phyloP scores from a whole-genome alignment of 129 eudicot genomes.

The Calendula officinalis region DNA sequence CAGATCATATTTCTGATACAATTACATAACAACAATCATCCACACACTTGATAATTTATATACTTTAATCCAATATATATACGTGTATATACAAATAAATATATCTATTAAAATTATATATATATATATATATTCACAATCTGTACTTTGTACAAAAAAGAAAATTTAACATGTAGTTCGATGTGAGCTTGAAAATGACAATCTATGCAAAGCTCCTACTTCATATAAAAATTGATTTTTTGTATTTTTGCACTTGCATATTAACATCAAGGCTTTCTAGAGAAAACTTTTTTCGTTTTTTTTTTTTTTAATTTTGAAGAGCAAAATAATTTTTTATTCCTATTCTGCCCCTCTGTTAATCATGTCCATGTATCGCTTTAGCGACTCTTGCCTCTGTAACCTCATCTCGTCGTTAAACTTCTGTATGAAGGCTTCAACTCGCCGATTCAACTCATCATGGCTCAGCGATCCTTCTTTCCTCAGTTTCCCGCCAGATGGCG shows the following conservation, averaged over 20 bases:
- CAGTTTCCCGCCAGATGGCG: slow-evolving; percentile 39
- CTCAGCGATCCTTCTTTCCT: slow-evolving; percentile 67
- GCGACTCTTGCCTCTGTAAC: slow-evolving; percentile 75
- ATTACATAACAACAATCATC: not conserved
- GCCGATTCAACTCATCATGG: slow-evolving; percentile 82
- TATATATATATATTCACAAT: slow-evolving; percentile 4
- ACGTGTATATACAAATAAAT: not conserved
- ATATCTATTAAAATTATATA: not conserved
- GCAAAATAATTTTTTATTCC: not conserved
- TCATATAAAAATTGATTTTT: not conserved
- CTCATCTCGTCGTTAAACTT: slow-evolving; percentile 87
- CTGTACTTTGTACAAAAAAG: slow-evolving; percentile 9
- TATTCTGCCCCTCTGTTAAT: slow-evolving; percentile 53
- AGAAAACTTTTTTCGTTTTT: not conserved
- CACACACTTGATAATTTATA: not conserved
- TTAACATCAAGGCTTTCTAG: slow-evolving; percentile 14
- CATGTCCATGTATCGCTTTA: slow-evolving; percentile 61
- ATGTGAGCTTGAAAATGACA: slow-evolving; percentile 18
- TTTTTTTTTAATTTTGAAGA: too few species aligned
- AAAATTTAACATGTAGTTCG: slow-evolving; percentile 12
- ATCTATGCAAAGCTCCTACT: not conserved
- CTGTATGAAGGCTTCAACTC: slow-evolving; percentile 80
- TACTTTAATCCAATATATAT: too few species aligned
- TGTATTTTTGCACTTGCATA: slow-evolving; percentile 5
- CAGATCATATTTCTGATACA: not conserved